phyloP scores from a whole-genome alignment of 2,329 filamentous ascomycete genomes.

The Periconia sp. region DNA sequence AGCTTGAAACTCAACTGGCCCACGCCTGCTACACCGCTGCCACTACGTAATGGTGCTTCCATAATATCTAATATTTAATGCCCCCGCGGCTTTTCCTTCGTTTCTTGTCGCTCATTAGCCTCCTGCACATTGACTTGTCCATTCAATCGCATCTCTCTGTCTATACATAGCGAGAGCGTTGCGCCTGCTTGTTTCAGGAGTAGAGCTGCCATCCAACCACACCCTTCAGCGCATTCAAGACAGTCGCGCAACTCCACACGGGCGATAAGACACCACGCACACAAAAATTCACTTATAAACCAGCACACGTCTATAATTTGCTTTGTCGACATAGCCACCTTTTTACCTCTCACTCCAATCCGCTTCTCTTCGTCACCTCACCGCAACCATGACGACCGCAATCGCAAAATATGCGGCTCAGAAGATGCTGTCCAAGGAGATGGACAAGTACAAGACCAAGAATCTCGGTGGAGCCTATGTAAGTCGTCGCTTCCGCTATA shows the following conservation, averaged over 20 bases:
- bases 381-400: conserved; percentile 46
- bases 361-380: background rate
- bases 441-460: conserved; percentile 53
- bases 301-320: background rate
- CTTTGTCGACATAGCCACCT: background rate
- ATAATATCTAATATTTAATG: conserved; percentile 14
- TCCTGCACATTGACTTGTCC: conserved; percentile 12
- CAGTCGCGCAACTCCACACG: conserved; percentile 24
- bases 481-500: conserved; percentile 16
- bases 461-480: conserved; percentile 45
- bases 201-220: conserved; percentile 38
- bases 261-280: conserved; percentile 11
- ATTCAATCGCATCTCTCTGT: conserved; percentile 21
- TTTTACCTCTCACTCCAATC: background rate
- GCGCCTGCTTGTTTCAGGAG: conserved; percentile 43
- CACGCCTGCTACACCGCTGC: conserved; percentile 24
- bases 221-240: conserved; percentile 20
- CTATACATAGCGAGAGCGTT: conserved; percentile 40
- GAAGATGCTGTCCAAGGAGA: conserved; percentile 51
- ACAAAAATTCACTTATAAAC: conserved; percentile 22
- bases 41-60: background rate
- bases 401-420: conserved; percentile 54
- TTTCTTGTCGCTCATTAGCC: conserved; percentile 15
- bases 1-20: conserved; percentile 19
- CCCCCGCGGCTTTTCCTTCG: conserved; percentile 8